Evolutionary conservation across 805 yeast species (phyloP).

Genomic region (Candida pseudoglaebosa): DNA sequence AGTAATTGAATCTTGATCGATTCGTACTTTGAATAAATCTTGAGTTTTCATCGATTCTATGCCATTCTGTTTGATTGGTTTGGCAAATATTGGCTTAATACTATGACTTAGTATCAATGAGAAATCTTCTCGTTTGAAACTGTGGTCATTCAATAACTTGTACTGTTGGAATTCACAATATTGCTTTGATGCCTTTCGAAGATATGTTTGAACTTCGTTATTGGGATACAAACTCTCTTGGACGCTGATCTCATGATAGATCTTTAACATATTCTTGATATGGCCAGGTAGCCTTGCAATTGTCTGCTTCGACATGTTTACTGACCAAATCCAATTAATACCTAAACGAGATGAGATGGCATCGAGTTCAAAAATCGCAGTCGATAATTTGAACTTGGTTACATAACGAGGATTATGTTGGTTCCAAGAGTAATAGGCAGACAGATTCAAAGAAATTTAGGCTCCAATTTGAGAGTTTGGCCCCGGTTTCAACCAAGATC

Average conservation of each 20-base stretch:
- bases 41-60: slow-evolving; percentile 1
- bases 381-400: no score
- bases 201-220: slow-evolving; percentile 12
- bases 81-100: neutral
- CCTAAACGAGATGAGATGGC: neutral
- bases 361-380: no score
- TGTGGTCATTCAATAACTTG: slow-evolving; percentile 14
- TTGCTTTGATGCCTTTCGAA: slow-evolving; percentile 15
- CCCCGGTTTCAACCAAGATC: neutral
- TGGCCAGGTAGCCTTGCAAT: slow-evolving; percentile 20
- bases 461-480: slow-evolving; percentile 2
- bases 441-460: no score
- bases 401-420: no score
- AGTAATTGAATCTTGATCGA: slow-evolving; percentile 1
- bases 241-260: slow-evolving; percentile 17
- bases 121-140: slow-evolving; percentile 7
- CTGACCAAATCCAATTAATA: neutral
- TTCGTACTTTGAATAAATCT: slow-evolving; percentile 2
- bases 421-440: no score
- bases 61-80: neutral
- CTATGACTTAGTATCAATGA: slow-evolving; percentile 1
- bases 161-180: slow-evolving; percentile 17
- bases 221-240: slow-evolving; percentile 9
- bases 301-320: slow-evolving; percentile 15
- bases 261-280: slow-evolving; percentile 14